Base-by-base conservation (phyloP, 768 basidiomycete species). In the Pleurotus salmoneostramineus region DNA sequence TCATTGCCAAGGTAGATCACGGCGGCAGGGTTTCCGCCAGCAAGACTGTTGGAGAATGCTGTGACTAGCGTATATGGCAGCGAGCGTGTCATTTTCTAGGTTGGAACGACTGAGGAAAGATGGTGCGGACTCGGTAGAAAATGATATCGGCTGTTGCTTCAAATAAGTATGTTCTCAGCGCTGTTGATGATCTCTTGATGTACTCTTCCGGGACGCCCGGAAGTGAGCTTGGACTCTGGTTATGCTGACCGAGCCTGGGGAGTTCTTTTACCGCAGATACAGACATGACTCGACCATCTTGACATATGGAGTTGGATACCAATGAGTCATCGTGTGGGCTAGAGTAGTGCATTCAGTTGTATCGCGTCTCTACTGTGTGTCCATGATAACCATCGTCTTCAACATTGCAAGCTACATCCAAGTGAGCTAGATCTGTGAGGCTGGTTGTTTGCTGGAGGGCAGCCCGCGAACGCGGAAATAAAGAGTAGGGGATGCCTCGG, bases 11-110 rank as follows among this genome's bases (percentile, higher is more conserved):
- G 43, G 44, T 45, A 56, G 10, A 56, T 33, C 11, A 47, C 45
- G 12, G 56, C 56, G 32, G 56, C 56, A 21, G 56, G 56, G 15
- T 56, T 56, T 11, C 56, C 56, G 8, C 56, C 56, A 21, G 36
- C 27, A 6, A 37, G 34, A 17, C 15, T 34, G 14, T 33, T 15
- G 11, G 56, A 46, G 44, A 56, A 56, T 6, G 56, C 56, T 1
- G 65, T 57, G 55, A 77, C 71, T 5, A 74, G 61, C 59, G 78
- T 71, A 50, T 77, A 56, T 5, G 56, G 56, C 5, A 36, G n/a
- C 8, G 56, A 33, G 5, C 32, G 34, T 37, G 44, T 21, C 32
- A 54, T 54, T 40, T 40, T 40, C 37, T 8, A 3, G 8, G 37
- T 8, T 40, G 37, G n/a, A 2, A 40, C 10, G 8, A 40, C 8